These are phyloP conservation scores for Anthracocystis walkeri DNA, from an alignment of 1,284 basidiomycete genomes.

Conservation along the genomic window DNA sequence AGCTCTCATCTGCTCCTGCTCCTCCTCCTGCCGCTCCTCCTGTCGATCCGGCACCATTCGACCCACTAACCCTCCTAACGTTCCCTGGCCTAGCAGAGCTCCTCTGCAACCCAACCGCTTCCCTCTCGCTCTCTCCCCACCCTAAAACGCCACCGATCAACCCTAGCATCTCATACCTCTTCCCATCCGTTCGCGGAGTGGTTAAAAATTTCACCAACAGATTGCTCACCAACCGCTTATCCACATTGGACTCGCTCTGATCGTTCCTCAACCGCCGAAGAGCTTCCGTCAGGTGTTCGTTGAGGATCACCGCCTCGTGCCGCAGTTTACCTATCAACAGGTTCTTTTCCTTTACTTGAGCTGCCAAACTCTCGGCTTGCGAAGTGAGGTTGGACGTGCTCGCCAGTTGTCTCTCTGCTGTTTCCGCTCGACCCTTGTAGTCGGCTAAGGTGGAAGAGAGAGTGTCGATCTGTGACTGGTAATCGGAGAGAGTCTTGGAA, in stretches of 20 bases:
- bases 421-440: constrained; percentile 84
- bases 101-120: constrained; percentile 81
- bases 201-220: constrained; percentile 90
- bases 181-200: constrained; percentile 89
- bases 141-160: constrained; percentile 87
- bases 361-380: constrained; percentile 70
- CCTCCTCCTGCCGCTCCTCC: neutral
- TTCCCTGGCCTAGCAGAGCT: neutral
- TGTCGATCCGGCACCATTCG: neutral
- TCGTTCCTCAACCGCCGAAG: constrained; percentile 89
- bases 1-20: constrained; percentile 55
- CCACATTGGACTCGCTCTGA: constrained; percentile 88
- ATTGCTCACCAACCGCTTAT: constrained; percentile 91
- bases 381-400: constrained; percentile 1
- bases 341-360: constrained; percentile 93
- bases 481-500: constrained; percentile 81
- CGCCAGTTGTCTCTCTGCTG: constrained; percentile 76
- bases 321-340: constrained; percentile 89
- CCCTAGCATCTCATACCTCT: constrained; percentile 95
- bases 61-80: neutral
- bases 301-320: constrained; percentile 85
- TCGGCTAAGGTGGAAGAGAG: constrained; percentile 82
- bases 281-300: constrained; percentile 97
- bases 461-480: constrained; percentile 79
- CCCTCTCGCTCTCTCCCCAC: constrained; percentile 90